These are phyloP conservation scores for Begonia peltatifolia DNA, from an alignment of 306 rosid genomes.

Conservation along the genomic window DNA sequence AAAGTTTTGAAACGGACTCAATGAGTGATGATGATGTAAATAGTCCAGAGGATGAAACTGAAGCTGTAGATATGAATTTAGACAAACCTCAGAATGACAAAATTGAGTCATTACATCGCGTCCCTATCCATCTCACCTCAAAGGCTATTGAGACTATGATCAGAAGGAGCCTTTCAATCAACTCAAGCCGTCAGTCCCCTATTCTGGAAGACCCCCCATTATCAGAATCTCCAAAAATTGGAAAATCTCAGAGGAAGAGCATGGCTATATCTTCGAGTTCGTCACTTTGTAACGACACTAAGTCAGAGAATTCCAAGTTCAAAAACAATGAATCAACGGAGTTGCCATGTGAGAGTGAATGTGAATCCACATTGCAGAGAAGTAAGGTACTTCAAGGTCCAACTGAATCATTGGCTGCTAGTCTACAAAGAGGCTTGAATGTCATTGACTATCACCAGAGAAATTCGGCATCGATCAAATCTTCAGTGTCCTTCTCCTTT, in stretches of 20 bases:
- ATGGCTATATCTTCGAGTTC: conserved; percentile 11
- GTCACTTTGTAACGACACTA: conserved; percentile 36
- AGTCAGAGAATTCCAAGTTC: conserved; percentile 32
- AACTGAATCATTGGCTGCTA: conserved; percentile 77
- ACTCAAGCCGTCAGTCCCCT: conserved; percentile 34
- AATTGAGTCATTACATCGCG: conserved; percentile 22
- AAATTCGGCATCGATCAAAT: conserved; percentile 50
- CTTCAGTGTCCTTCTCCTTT: conserved; percentile 75
- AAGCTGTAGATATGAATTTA: background rate
- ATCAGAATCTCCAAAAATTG: conserved; percentile 86
- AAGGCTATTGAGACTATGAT: conserved; percentile 29
- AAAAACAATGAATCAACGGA: conserved; percentile 33
- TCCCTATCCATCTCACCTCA: conserved; percentile 15
- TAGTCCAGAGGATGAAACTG: conserved; percentile 26
- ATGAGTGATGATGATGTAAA: conserved; percentile 29
- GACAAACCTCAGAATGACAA: conserved; percentile 16
- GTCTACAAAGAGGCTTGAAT: conserved; percentile 88
- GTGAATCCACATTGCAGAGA: background rate
- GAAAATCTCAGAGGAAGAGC: conserved; percentile 41
- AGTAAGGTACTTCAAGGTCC: conserved; percentile 59
- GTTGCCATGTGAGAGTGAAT: conserved; percentile 15
- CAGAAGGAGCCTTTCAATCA: conserved; percentile 57
- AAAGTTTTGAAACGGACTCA: conserved; percentile 34
- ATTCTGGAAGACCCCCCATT: conserved; percentile 58
- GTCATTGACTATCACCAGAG: conserved; percentile 78